Percentiles rank a stretch among this genome's conserved stretches.
Conservation (phyloP, 2,329 filamentous ascomycete species). For the Aspergillus sp. region DNA sequence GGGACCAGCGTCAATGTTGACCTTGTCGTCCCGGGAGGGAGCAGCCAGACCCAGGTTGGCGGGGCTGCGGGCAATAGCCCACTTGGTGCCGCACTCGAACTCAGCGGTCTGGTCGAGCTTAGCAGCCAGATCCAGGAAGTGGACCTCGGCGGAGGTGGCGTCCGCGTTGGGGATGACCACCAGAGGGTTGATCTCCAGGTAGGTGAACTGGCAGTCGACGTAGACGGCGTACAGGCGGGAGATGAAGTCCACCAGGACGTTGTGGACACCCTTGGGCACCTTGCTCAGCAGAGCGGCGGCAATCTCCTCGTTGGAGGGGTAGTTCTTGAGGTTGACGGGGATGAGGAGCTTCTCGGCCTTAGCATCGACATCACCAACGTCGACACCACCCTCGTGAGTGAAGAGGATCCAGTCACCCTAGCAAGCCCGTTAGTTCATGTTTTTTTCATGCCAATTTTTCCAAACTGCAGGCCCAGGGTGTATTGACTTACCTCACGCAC, state of each 20-base stretch:
- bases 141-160: slow-evolving; percentile 86
- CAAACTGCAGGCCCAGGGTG: slow-evolving; percentile 11
- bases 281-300: slow-evolving; percentile 82
- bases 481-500: slow-evolving; percentile 88
- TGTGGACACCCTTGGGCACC: slow-evolving; percentile 92
- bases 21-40: slow-evolving; percentile 66
- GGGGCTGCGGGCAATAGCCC: slow-evolving; percentile 92
- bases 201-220: slow-evolving; percentile 99
- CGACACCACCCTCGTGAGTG: slow-evolving; percentile 98
- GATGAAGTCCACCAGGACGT: slow-evolving; percentile 99
- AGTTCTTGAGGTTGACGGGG: slow-evolving; percentile 90
- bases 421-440: background rate
- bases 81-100: slow-evolving; percentile 99
- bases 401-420: slow-evolving; percentile 99
- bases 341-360: slow-evolving; percentile 99
- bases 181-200: slow-evolving; percentile 99
- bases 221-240: slow-evolving; percentile 97
- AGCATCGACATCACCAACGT: slow-evolving; percentile 97
- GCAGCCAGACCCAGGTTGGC: slow-evolving; percentile 80
- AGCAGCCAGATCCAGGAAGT: slow-evolving; percentile 97
- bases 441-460: background rate
- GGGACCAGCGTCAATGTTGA: slow-evolving; percentile 92
- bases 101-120: slow-evolving; percentile 99
- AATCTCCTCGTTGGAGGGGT: slow-evolving; percentile 94
- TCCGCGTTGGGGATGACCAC: slow-evolving; percentile 95